Evolutionary conservation across 148 eudicot genomes (phyloP).

Genomic region (Dianthus caryophyllus): DNA sequence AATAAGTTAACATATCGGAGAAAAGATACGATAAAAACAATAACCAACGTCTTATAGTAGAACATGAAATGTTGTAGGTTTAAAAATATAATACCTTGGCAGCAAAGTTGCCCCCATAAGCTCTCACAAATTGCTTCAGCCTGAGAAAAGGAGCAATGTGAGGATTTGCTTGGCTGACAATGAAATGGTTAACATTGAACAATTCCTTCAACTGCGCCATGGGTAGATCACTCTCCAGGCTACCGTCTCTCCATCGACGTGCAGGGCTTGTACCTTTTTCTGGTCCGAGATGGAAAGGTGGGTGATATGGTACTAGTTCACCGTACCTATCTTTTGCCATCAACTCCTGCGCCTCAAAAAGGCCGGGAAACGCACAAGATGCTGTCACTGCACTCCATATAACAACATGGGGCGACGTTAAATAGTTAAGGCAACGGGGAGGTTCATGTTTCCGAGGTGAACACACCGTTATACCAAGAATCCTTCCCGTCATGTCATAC

Average conservation of each 20-base stretch:
- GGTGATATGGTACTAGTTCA: constrained; percentile 87
- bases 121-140: constrained; percentile 74
- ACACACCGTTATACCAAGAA: constrained; percentile 89
- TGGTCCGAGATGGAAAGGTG: constrained; percentile 84
- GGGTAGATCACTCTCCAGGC: constrained; percentile 95
- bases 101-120: constrained; percentile 90
- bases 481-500: constrained; percentile 83
- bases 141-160: constrained; percentile 89
- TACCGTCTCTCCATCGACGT: constrained; percentile 98
- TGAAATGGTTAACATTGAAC: constrained; percentile 93
- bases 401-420: constrained; percentile 96
- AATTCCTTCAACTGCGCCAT: constrained; percentile 97
- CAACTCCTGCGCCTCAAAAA: constrained; percentile 96
- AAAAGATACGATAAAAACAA: neutral
- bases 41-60: neutral
- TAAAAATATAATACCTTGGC: constrained; percentile 59
- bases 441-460: constrained; percentile 97
- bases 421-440: constrained; percentile 87
- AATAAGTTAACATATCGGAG: neutral
- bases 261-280: constrained; percentile 54
- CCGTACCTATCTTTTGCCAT: constrained; percentile 94
- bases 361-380: constrained; percentile 97
- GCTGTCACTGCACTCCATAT: constrained; percentile 99
- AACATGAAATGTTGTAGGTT: neutral
- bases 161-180: constrained; percentile 97